Evolutionary conservation across 2,329 filamentous ascomycete genomes (phyloP).

Genomic region (Colletotrichum acutatum): DNA sequence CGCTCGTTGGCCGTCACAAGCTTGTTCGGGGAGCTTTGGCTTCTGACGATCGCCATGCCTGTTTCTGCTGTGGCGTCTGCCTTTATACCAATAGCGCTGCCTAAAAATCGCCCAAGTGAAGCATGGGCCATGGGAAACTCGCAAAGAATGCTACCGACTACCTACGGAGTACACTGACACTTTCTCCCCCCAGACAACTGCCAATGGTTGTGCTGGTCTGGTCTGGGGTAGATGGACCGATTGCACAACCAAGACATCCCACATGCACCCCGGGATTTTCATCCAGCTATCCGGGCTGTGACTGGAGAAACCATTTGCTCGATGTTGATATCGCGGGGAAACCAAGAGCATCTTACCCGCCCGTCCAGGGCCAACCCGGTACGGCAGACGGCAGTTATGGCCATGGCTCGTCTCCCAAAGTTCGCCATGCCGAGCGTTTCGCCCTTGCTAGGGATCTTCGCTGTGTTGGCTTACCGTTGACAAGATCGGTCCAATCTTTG

Average conservation of each 20-base stretch:
- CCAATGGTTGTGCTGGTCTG: background rate
- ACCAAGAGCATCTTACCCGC: background rate
- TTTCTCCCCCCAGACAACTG: background rate
- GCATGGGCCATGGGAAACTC: background rate
- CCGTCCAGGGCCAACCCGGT: conserved; percentile 6
- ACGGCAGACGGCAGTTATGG: conserved; percentile 2
- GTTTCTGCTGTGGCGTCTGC: conserved; percentile 6
- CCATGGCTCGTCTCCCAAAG: conserved; percentile 3
- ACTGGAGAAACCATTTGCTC: background rate
- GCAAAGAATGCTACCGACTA: background rate
- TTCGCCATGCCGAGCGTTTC: conserved; percentile 14
- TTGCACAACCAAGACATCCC: background rate
- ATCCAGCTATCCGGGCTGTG: background rate
- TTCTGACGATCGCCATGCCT: conserved; percentile 14
- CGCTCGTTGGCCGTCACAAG: background rate
- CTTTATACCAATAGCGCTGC: background rate
- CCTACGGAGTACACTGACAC: conserved; percentile 6
- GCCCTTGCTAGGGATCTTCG: conserved; percentile 23
- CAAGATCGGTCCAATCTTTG: conserved; percentile 22
- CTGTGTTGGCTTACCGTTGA: background rate
- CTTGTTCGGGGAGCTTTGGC: conserved; percentile 6
- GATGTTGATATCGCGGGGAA: conserved; percentile 19
- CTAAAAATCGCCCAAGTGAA: background rate
- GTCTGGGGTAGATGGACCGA: conserved; percentile 2
- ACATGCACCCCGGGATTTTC: conserved; percentile 31